Evolutionary conservation across 768 basidiomycete species (phyloP), one percentile per base, ranked within the genome.

Genomic region (Pleurotus sapidus): DNA sequence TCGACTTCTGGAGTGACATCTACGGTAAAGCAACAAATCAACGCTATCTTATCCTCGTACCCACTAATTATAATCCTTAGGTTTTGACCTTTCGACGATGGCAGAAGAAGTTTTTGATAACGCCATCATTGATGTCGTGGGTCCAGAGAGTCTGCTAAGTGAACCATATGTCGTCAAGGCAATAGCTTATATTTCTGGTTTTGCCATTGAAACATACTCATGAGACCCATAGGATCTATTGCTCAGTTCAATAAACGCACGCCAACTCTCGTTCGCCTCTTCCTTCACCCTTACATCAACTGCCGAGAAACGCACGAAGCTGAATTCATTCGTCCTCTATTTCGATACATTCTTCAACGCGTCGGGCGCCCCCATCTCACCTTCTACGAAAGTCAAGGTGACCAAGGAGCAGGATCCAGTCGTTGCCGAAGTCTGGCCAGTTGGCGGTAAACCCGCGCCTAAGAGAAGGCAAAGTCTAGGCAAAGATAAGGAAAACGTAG

Each of bases 341-440:
- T 98, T 98, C 65, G 96, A 98, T 72, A 89, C 90, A 0, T 98
- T 95, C 78, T 98, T 98, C 78, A 85, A 84, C 0, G 69, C 60
- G 43, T 76, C 70, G 25, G 88, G 82, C 8, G 74, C 74, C 43
- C 81, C 82, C 1, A 72, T 88, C 5, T 70, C 84, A 0, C 75
- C 81, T 0, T 74, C 74, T 34, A 79, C 80, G 0, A 65, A 80
- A 18, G 88, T 85, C 7, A 78, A 83, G 48, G 63, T 84, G 11
- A 73, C 84, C 49, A 80, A 80, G 56, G 82, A 86, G 25, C 73
- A 75, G 1, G 88, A 86, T 37, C 81, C 79, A 5, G 72, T 84
- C 18, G 72, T 91, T n/a, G 89, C 89, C 0, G 90, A 92, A 63
- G 79, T 91, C 3, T 92, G 90, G 90, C 89, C 85, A 3, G 78